Conservation (phyloP, 805 yeast species). For the Kuraishia capsulata region DNA sequence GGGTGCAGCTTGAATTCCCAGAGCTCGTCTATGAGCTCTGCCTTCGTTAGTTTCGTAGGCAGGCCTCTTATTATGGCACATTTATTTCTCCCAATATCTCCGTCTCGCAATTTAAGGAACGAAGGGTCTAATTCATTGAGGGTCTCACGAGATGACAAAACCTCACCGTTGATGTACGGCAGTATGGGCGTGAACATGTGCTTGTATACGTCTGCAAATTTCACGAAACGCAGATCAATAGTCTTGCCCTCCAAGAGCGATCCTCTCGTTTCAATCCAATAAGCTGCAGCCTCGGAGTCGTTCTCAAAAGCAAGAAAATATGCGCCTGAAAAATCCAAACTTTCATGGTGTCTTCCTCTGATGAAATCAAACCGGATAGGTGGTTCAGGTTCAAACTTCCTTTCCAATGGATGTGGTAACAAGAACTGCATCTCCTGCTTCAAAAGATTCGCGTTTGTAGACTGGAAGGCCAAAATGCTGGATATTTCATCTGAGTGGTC, state of each 20-base stretch:
- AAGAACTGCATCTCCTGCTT: background rate
- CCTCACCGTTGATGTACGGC: background rate
- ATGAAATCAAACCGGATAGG: constrained; percentile 25
- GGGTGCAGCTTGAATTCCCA: constrained; percentile 42
- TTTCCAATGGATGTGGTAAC: background rate
- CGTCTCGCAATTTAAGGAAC: background rate
- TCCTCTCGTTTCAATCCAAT: constrained; percentile 38
- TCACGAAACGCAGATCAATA: constrained; percentile 35
- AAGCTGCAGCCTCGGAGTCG: constrained; percentile 39
- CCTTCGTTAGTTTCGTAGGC: constrained; percentile 32
- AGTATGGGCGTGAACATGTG: no score
- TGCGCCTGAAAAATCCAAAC: constrained; percentile 33
- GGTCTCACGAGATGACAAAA: no score
- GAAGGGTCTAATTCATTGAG: no score
- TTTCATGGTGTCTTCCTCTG: constrained; percentile 38
- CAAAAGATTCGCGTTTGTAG: background rate
- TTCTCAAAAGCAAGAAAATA: constrained; percentile 46
- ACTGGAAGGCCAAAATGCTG: background rate
- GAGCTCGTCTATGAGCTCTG: constrained; percentile 24
- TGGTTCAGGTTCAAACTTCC: background rate
- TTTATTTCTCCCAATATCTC: constrained; percentile 15
- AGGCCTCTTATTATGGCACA: constrained; percentile 35
- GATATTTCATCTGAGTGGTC: background rate
- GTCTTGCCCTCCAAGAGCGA: constrained; percentile 42
- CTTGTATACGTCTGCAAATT: constrained; percentile 8